Evolutionary conservation across 2,329 filamentous ascomycete genomes (phyloP), one percentile per base, ranked within the genome.

Genomic region (Microcyclospora tardicrescens): DNA sequence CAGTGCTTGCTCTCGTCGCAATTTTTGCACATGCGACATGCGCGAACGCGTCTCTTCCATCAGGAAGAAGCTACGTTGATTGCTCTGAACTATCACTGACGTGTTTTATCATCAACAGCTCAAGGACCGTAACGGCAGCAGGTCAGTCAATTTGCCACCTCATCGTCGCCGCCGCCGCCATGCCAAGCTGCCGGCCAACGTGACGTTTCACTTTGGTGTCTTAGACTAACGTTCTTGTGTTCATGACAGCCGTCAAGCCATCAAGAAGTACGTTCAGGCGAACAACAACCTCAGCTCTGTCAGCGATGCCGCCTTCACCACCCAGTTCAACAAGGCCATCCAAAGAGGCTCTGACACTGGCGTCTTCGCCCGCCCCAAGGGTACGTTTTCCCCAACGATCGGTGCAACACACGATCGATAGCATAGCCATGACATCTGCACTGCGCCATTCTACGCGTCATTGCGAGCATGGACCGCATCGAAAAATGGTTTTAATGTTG

Each of bases 321-420:
- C 72, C 45, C 79, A 86, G 55, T 85, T 93, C 76, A 91, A 91
- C 77, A 81, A 81, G 64, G 84, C 84, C 38, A 71, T 93, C 59
- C 77, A 81, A 66, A 67, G 70, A 43, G 86, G 86, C 62, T 85
- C 87, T 53, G 84, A 93, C 57, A 86, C 81, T 72, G 84, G 83
- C 46, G 73, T 83, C 55, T 94, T 94, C 60, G 73, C 79, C 58
- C 85, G 89, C 62, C 87, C 86, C 57, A 94, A 94, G 77, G 86
- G 85, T 85, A 73, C 51, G 75, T 69, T 35, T 43, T 44, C 39
- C 40, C 39, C 19, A 52, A 44, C 47, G 48, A 50, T 53, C 40
- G 36, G 29, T 44, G 30, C 43, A 40, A 46, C 40, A 32, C 32
- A 16, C 33, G 28, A 35, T 45, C 33, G 16, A 30, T 43, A 15